phyloP scores from a whole-genome alignment of 176 grass and related monocot genomes.

The Chloris gayana region DNA sequence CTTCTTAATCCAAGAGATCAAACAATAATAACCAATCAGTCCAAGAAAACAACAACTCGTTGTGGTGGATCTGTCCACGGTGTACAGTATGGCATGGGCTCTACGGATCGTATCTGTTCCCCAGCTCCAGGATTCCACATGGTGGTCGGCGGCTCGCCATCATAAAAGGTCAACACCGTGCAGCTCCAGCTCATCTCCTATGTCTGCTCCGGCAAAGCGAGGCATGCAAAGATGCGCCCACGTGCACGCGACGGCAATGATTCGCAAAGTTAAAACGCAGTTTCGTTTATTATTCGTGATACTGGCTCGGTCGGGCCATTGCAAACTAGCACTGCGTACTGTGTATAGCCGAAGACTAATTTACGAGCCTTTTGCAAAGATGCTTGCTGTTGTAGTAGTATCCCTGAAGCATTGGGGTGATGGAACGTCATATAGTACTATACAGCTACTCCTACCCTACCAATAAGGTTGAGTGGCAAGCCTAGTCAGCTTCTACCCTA shows the following conservation, averaged over 20 bases:
- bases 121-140: conserved; percentile 12
- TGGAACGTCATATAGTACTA: conserved; percentile 4
- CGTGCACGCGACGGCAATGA: conserved; percentile 27
- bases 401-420: not conserved
- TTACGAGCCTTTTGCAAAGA: not conserved
- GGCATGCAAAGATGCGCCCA: conserved; percentile 47
- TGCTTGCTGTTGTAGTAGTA: conserved; percentile 1
- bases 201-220: conserved; percentile 31
- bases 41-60: not conserved
- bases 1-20: not conserved
- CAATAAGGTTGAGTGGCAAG: not conserved
- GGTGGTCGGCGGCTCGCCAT: conserved; percentile 6
- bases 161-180: conserved; percentile 29
- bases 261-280: conserved; percentile 6
- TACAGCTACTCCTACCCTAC: too few relatives aligned
- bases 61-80: not conserved
- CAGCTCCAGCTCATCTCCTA: conserved; percentile 32
- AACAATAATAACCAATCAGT: not conserved
- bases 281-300: not conserved
- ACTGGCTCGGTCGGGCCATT: not conserved
- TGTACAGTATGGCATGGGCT: not conserved
- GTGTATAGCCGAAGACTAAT: not conserved
- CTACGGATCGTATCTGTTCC: not conserved
- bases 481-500: not conserved
- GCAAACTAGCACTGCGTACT: not conserved